These are phyloP conservation scores for Tillandsia leiboldiana DNA, from an alignment of 176 grass and related monocot species.

Conservation along the genomic window DNA sequence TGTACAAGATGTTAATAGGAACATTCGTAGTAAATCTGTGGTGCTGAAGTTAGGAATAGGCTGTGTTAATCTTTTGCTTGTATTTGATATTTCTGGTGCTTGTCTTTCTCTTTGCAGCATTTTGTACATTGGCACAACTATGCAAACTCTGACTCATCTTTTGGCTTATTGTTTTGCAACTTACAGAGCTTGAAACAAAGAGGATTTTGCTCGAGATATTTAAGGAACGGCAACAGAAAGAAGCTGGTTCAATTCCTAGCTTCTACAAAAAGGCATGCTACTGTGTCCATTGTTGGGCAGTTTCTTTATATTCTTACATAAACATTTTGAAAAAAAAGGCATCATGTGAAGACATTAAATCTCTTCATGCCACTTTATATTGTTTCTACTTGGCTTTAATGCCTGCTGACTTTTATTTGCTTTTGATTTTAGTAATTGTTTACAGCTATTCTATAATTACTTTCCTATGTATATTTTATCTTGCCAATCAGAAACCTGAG, in stretches of 20 bases:
- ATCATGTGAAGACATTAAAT: background rate
- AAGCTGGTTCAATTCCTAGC: constrained; percentile 96
- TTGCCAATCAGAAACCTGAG: constrained; percentile 67
- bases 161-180: background rate
- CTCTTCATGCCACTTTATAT: background rate
- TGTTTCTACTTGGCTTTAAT: constrained; percentile 1
- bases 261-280: constrained; percentile 89
- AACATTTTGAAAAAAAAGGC: background rate
- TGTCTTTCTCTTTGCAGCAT: background rate
- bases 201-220: constrained; percentile 98
- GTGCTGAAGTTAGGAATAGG: no score
- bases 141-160: background rate
- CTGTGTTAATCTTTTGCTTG: no score
- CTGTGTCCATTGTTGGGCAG: background rate
- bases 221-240: constrained; percentile 85
- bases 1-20: no score
- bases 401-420: background rate
- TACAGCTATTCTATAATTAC: background rate
- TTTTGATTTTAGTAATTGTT: background rate
- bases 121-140: background rate
- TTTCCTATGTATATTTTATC: constrained; percentile 12
- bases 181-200: constrained; percentile 91
- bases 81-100: background rate
- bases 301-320: background rate
- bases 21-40: no score